phyloP scores from a whole-genome alignment of 1,139 yeast genomes.

The Blastobotrys raffinosifermentans region DNA sequence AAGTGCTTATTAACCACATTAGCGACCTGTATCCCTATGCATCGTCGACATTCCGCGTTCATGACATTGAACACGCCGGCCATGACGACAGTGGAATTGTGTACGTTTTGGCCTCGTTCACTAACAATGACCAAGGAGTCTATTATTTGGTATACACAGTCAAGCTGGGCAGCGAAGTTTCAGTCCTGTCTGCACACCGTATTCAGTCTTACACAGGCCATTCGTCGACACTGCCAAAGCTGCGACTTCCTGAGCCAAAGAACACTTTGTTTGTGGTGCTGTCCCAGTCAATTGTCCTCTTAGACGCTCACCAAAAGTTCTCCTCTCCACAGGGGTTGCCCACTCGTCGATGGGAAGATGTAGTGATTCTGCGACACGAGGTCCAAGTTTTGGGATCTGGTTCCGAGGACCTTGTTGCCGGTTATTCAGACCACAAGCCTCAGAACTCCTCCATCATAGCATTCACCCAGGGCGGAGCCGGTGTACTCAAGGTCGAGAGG shows the following conservation, averaged over 20 bases:
- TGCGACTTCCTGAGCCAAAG: conserved; percentile 56
- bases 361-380: conserved; percentile 48
- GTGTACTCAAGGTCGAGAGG: conserved; percentile 58
- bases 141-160: conserved; percentile 51
- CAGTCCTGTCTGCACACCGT: conserved; percentile 58
- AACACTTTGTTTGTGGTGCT: conserved; percentile 60
- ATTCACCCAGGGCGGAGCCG: conserved; percentile 50
- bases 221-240: conserved; percentile 40
- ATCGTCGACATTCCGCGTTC: conserved; percentile 37
- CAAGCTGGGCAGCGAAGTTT: conserved; percentile 47
- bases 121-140: conserved; percentile 18
- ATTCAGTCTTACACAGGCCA: conserved; percentile 39
- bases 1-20: conserved; percentile 36
- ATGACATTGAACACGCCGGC: conserved; percentile 42
- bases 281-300: conserved; percentile 55
- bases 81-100: conserved; percentile 37
- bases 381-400: conserved; percentile 60
- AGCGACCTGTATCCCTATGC: conserved; percentile 42
- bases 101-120: conserved; percentile 46
- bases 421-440: conserved; percentile 20
- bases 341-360: conserved; percentile 73
- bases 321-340: conserved; percentile 20
- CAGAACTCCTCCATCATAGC: conserved; percentile 45
- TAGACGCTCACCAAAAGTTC: conserved; percentile 52
- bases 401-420: conserved; percentile 37